A percentile compares a stretch with the other conserved stretches of the same genome.
These are phyloP conservation scores for Pleurotus ostreatus DNA, from an alignment of 768 basidiomycete species.

Conservation along the genomic window DNA sequence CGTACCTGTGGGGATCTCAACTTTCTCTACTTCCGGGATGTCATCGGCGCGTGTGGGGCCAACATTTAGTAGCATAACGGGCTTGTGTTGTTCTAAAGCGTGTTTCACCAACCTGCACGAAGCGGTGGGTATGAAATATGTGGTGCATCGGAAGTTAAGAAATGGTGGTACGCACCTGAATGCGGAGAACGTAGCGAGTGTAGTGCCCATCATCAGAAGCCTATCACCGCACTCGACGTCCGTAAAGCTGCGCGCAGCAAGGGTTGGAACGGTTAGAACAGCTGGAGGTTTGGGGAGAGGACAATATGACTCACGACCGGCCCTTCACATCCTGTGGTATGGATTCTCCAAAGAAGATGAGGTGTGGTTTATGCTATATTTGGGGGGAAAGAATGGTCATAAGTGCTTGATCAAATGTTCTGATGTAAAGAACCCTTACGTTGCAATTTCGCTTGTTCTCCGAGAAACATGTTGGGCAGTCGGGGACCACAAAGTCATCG, in stretches of 20 bases:
- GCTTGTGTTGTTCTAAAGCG: constrained; percentile 71
- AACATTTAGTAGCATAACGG: constrained; percentile 77
- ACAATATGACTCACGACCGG: constrained; percentile 53
- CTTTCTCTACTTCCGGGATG: constrained; percentile 64
- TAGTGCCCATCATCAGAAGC: constrained; percentile 82
- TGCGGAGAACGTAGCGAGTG: constrained; percentile 90
- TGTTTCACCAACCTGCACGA: constrained; percentile 66
- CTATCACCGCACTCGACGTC: constrained; percentile 59
- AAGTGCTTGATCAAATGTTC: neutral
- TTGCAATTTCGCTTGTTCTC: constrained; percentile 57
- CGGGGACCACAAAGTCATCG: constrained; percentile 73
- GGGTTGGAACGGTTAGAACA: too few species aligned
- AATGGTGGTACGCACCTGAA: constrained; percentile 52
- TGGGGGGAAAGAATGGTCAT: constrained; percentile 3
- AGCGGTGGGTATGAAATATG: neutral
- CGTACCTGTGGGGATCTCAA: constrained; percentile 72
- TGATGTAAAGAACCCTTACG: constrained; percentile 33
- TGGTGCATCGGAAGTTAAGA: neutral
- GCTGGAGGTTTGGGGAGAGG: neutral
- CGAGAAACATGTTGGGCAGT: constrained; percentile 63
- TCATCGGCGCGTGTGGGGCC: constrained; percentile 87
- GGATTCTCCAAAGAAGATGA: constrained; percentile 90
- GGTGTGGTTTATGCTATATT: constrained; percentile 71
- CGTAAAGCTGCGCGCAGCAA: constrained; percentile 37
- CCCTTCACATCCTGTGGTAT: constrained; percentile 63